These are phyloP conservation scores for Pyrus pyrifolia DNA, from an alignment of 306 rosid genomes.

Conservation along the genomic window DNA sequence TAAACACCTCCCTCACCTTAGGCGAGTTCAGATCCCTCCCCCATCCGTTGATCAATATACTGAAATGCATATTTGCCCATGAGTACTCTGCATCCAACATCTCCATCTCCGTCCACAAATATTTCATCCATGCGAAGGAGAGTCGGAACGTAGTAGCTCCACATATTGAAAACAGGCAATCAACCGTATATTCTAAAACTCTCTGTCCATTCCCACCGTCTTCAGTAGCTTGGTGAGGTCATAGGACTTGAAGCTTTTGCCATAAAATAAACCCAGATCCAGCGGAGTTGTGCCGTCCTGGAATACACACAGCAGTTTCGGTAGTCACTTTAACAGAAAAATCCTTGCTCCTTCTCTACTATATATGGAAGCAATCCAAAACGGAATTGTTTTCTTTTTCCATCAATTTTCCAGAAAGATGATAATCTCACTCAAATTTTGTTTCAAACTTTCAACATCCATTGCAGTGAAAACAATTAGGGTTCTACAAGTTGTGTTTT, in stretches of 20 bases:
- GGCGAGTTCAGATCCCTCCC: slow-evolving; percentile 85
- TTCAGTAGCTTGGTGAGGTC: slow-evolving; percentile 75
- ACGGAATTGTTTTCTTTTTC: not conserved
- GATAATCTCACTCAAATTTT: not conserved
- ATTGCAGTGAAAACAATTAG: not conserved
- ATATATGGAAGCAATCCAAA: too few species aligned
- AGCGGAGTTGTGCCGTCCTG: slow-evolving; percentile 85
- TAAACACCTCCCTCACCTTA: slow-evolving; percentile 58
- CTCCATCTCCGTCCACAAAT: not conserved
- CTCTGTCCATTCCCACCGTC: slow-evolving; percentile 37
- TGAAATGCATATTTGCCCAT: not conserved
- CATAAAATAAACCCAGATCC: slow-evolving; percentile 78
- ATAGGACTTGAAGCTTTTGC: slow-evolving; percentile 79
- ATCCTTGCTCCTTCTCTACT: not conserved
- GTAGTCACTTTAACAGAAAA: not conserved
- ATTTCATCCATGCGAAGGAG: not conserved
- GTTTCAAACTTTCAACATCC: not conserved
- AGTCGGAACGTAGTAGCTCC: not conserved
- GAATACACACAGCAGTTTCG: slow-evolving; percentile 18
- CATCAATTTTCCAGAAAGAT: not conserved
- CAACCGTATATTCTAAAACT: slow-evolving; percentile 19
- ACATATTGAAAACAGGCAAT: too few species aligned
- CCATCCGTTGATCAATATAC: slow-evolving; percentile 75
- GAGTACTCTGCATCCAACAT: not conserved
- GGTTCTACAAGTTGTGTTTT: too few species aligned